Evolutionary conservation across 208 protist species (phyloP).

Genomic region (Acanthamoeba sp.): DNA sequence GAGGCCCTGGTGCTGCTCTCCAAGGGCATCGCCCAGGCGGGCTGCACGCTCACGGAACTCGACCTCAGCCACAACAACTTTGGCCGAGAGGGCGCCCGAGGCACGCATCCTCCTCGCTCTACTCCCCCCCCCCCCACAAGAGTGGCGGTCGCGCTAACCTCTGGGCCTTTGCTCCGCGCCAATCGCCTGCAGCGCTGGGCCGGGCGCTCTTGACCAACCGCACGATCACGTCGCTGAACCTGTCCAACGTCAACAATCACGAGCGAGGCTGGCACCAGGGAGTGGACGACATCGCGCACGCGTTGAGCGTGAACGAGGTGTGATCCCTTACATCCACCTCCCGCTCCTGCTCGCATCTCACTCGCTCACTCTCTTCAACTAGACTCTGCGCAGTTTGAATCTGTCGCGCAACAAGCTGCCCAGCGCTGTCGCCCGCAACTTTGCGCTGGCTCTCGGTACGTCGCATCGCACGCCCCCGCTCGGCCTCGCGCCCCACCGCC

Average conservation of each 20-base stretch:
- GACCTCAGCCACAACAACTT: slow-evolving; percentile 67
- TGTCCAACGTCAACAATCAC: slow-evolving; percentile 51
- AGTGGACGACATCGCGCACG: slow-evolving; percentile 8
- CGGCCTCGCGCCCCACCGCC: too few relatives aligned
- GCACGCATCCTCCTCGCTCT: background rate
- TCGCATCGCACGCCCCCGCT: too few relatives aligned
- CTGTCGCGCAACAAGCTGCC: slow-evolving; percentile 62
- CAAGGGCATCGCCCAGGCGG: slow-evolving; percentile 14
- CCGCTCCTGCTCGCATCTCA: background rate
- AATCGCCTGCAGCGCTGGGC: background rate
- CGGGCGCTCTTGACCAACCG: slow-evolving; percentile 1
- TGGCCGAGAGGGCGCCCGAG: slow-evolving; percentile 28
- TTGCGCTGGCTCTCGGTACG: slow-evolving; percentile 22
- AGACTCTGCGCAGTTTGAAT: background rate
- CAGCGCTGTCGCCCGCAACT: background rate
- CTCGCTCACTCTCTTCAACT: background rate
- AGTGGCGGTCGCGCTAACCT: too few relatives aligned
- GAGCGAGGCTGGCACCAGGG: slow-evolving; percentile 48
- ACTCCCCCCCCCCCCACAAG: too few relatives aligned
- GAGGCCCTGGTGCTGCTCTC: slow-evolving; percentile 54
- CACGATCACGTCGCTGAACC: background rate
- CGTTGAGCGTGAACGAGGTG: slow-evolving; percentile 39
- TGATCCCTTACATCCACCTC: too few relatives aligned
- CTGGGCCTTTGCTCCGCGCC: background rate
- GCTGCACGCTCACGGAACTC: background rate